Evolutionary conservation across 768 basidiomycete genomes (phyloP).

Genomic region (Rhodosporidiobolus odoratus): DNA sequence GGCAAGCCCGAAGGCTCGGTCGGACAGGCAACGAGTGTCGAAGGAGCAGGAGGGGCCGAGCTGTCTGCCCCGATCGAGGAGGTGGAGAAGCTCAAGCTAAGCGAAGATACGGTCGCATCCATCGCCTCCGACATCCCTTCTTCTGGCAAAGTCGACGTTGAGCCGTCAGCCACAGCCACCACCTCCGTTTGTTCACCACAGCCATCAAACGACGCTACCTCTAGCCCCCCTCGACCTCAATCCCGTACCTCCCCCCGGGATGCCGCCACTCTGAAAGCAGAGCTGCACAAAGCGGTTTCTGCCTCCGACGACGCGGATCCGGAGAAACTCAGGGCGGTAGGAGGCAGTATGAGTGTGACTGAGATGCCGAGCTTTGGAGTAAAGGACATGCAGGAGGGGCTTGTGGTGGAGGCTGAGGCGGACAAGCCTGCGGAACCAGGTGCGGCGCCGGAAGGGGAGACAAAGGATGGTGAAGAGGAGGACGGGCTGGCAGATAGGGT

Average conservation of each 20-base stretch:
- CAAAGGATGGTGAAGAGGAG: background rate
- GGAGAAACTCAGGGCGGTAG: background rate
- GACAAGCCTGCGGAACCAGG: no score
- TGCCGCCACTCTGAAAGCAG: background rate
- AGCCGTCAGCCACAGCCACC: background rate
- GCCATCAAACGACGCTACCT: background rate
- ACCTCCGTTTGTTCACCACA: background rate
- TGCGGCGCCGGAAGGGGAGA: no score
- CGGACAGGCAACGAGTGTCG: background rate
- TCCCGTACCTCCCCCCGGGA: background rate
- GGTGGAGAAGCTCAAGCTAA: conserved; percentile 7
- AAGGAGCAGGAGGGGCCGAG: conserved; percentile 24
- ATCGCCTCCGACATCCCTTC: background rate
- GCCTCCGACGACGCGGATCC: background rate
- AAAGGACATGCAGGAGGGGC: background rate
- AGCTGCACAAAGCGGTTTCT: background rate
- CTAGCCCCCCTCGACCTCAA: background rate
- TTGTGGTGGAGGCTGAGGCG: background rate
- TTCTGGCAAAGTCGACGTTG: background rate
- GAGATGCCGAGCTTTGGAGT: conserved; percentile 20
- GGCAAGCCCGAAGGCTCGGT: background rate
- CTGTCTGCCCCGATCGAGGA: conserved; percentile 22
- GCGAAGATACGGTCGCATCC: background rate
- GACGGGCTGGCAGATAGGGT: conserved; percentile 7
- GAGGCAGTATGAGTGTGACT: background rate